Evolutionary conservation across 169 alveolate species (phyloP).

Genomic region (Haemoproteus tartakovskyi): DNA sequence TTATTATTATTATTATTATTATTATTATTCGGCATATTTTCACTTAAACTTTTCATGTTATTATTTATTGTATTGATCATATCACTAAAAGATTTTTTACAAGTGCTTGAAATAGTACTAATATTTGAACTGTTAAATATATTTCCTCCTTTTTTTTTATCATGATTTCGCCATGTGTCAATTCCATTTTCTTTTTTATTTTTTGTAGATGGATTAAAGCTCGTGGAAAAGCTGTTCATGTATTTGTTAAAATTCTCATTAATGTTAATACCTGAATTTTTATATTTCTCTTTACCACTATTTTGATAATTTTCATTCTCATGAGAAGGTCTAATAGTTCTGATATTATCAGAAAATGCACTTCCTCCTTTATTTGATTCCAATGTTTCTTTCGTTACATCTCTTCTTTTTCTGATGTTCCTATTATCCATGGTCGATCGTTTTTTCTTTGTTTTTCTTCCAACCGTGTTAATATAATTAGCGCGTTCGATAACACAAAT

Average conservation of each 20-base stretch:
- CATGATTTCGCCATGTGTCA: constrained; percentile 17
- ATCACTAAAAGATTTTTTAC: constrained; percentile 51
- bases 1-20: too few relatives aligned
- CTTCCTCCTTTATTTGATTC: background rate
- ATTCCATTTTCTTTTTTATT: too few relatives aligned
- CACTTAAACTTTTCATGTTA: constrained; percentile 17
- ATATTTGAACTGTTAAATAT: constrained; percentile 54
- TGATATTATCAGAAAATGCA: too few relatives aligned
- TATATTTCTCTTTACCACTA: too few relatives aligned
- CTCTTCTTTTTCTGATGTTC: constrained; percentile 56
- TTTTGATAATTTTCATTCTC: background rate
- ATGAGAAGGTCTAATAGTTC: too few relatives aligned
- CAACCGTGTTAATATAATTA: too few relatives aligned
- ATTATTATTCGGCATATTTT: background rate
- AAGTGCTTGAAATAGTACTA: constrained; percentile 36
- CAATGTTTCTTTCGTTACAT: constrained; percentile 22
- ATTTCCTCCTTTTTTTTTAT: constrained; percentile 21
- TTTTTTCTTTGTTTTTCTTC: too few relatives aligned
- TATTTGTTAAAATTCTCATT: background rate
- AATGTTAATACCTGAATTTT: constrained; percentile 3
- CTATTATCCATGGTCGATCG: constrained; percentile 63
- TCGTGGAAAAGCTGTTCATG: background rate
- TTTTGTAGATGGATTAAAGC: background rate
- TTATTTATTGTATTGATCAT: constrained; percentile 35
- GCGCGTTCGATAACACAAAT: too few relatives aligned